Conservation (phyloP, 148 eudicot genomes). For the Cornus kousa region DNA sequence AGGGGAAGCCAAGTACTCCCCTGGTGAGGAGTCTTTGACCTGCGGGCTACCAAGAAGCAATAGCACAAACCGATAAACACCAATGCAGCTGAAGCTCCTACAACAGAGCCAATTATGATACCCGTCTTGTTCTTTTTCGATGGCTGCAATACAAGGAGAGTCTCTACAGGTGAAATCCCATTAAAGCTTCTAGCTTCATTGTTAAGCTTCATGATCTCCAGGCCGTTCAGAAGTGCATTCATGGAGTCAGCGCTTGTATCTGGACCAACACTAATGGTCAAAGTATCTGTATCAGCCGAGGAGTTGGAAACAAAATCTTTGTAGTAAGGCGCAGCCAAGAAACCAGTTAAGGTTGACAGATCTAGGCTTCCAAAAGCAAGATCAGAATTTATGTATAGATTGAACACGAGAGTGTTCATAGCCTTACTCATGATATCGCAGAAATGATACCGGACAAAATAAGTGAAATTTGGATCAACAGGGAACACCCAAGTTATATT, state of each 20-base stretch:
- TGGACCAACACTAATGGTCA: slow-evolving; percentile 84
- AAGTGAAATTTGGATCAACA: slow-evolving; percentile 73
- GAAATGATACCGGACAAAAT: slow-evolving; percentile 72
- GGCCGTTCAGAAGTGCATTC: slow-evolving; percentile 75
- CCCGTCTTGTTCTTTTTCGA: slow-evolving; percentile 33
- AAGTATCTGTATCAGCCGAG: slow-evolving; percentile 40
- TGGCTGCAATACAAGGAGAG: slow-evolving; percentile 40
- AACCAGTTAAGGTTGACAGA: slow-evolving; percentile 54
- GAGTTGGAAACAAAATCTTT: slow-evolving; percentile 72
- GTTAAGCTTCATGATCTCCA: slow-evolving; percentile 89
- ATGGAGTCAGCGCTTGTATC: slow-evolving; percentile 46
- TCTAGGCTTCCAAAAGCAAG: slow-evolving; percentile 57
- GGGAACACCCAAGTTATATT: slow-evolving; percentile 85
- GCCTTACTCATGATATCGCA: slow-evolving; percentile 82
- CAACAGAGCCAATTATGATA: slow-evolving; percentile 51
- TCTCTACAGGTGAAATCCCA: slow-evolving; percentile 61
- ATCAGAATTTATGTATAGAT: slow-evolving; percentile 76
- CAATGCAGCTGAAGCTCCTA: slow-evolving; percentile 51
- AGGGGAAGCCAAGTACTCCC: slow-evolving; percentile 83
- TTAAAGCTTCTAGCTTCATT: slow-evolving; percentile 78
- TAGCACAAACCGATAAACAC: slow-evolving; percentile 44
- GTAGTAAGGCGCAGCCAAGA: slow-evolving; percentile 70
- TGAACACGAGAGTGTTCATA: slow-evolving; percentile 69
- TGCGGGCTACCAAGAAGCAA: slow-evolving; percentile 51
- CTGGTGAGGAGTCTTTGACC: slow-evolving; percentile 47